Conservation (phyloP, 2,329 filamentous ascomycete species). For the Pseudogymnoascus sp. region DNA sequence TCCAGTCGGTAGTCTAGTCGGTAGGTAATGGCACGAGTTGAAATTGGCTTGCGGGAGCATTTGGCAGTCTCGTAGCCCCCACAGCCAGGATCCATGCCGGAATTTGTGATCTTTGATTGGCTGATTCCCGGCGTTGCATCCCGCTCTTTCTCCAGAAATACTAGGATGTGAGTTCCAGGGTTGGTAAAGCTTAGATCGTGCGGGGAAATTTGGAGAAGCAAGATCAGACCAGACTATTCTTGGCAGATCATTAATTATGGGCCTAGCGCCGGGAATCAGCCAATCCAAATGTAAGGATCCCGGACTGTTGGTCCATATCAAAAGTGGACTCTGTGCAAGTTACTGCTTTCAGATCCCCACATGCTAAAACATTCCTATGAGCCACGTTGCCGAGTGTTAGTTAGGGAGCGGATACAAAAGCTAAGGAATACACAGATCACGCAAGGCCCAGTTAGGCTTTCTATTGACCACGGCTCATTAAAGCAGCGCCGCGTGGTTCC, state of each 20-base stretch:
- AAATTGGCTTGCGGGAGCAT: not conserved
- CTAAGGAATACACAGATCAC: not conserved
- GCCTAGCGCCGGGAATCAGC: not conserved
- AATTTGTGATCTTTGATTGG: not conserved
- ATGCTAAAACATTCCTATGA: too few species aligned
- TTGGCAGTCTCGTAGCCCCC: not conserved
- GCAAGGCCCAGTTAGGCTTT: not conserved
- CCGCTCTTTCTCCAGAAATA: not conserved
- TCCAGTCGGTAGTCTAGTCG: not conserved
- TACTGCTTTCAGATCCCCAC: not conserved
- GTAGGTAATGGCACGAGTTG: not conserved
- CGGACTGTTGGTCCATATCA: not conserved
- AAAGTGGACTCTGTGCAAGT: not conserved
- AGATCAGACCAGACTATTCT: not conserved
- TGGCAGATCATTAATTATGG: not conserved
- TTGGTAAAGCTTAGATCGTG: not conserved
- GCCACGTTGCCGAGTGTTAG: not conserved
- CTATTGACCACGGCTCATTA: not conserved
- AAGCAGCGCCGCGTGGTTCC: not conserved
- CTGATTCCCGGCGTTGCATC: not conserved
- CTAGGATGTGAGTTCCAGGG: not conserved
- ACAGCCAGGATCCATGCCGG: too few species aligned
- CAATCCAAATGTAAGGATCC: not conserved
- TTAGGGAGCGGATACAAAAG: not conserved
- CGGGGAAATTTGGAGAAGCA: not conserved